A percentile compares a stretch with the other conserved stretches of the same genome.
phyloP scores from a whole-genome alignment of 2,329 filamentous ascomycete species.

The Aspergillus cejpii region DNA sequence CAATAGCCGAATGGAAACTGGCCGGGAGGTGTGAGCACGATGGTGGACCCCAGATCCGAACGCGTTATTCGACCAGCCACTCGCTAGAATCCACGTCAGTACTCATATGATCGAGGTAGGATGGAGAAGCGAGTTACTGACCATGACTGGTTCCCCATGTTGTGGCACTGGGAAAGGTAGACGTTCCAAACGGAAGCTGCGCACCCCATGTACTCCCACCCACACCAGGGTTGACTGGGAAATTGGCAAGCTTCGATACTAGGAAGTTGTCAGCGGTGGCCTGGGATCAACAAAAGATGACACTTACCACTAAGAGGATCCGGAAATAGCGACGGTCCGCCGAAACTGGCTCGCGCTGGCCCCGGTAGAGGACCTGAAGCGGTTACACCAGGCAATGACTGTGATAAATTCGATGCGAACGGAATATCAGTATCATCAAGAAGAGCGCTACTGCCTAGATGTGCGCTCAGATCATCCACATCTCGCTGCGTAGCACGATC shows the following conservation, averaged over 20 bases:
- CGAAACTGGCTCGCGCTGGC: constrained; percentile 39
- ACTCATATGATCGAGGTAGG: neutral
- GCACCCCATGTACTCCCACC: constrained; percentile 32
- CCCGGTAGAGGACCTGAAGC: constrained; percentile 46
- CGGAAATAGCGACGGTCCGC: constrained; percentile 38
- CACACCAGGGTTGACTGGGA: constrained; percentile 28
- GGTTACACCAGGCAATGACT: constrained; percentile 46
- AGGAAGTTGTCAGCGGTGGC: constrained; percentile 15
- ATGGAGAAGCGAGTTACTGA: constrained; percentile 17
- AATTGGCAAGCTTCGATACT: constrained; percentile 32
- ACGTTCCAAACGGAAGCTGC: constrained; percentile 34
- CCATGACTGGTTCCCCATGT: constrained; percentile 37
- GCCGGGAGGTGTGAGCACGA: constrained; percentile 54
- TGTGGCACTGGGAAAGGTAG: constrained; percentile 32
- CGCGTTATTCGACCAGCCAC: constrained; percentile 43
- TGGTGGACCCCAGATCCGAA: constrained; percentile 46
- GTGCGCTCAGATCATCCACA: constrained; percentile 66
- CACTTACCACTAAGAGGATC: constrained; percentile 40
- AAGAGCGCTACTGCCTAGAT: constrained; percentile 84
- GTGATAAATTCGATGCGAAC: constrained; percentile 46
- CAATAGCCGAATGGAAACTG: constrained; percentile 63
- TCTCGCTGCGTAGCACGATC: constrained; percentile 46
- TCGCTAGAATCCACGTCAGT: constrained; percentile 29
- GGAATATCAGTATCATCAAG: constrained; percentile 68
- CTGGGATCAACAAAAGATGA: neutral